These are phyloP conservation scores for Aspergillus fischeri DNA, from an alignment of 2,329 filamentous ascomycete genomes.

Conservation along the genomic window DNA sequence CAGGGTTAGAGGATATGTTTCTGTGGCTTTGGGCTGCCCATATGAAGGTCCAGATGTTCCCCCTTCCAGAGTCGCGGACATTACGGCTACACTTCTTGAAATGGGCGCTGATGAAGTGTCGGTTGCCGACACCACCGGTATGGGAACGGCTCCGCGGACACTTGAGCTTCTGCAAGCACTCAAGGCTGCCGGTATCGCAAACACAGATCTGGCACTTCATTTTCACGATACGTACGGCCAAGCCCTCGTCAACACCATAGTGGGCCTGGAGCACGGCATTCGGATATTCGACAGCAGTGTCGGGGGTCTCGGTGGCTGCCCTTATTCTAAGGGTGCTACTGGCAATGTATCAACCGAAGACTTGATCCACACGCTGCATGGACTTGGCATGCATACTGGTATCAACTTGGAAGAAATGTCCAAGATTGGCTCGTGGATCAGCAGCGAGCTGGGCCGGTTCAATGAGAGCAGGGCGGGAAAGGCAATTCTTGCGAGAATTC, in stretches of 20 bases:
- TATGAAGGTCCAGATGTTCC: conserved; percentile 62
- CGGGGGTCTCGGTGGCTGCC: conserved; percentile 61
- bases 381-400: conserved; percentile 57
- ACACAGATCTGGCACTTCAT: conserved; percentile 58
- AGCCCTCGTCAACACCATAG: conserved; percentile 60
- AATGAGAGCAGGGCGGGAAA: conserved; percentile 55
- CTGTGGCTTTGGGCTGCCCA: conserved; percentile 60
- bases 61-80: conserved; percentile 57
- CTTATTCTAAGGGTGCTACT: conserved; percentile 62
- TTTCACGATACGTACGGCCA: conserved; percentile 66
- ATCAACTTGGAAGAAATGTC: conserved; percentile 54
- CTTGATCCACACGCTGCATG: conserved; percentile 57
- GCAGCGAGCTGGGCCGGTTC: conserved; percentile 46
- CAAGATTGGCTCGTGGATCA: conserved; percentile 56
- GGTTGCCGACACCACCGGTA: conserved; percentile 63
- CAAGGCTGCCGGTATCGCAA: conserved; percentile 56
- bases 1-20: conserved; percentile 61
- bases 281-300: conserved; percentile 62
- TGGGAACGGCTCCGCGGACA: conserved; percentile 62
- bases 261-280: conserved; percentile 60
- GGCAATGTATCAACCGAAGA: conserved; percentile 65
- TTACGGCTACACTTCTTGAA: conserved; percentile 58
- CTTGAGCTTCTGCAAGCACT: conserved; percentile 55
- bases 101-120: conserved; percentile 64
- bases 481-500: conserved; percentile 43